Evolutionary conservation across 345 rosid species (phyloP), one percentile per base, ranked within the genome.

Genomic region (Euphorbia tirucalli): DNA sequence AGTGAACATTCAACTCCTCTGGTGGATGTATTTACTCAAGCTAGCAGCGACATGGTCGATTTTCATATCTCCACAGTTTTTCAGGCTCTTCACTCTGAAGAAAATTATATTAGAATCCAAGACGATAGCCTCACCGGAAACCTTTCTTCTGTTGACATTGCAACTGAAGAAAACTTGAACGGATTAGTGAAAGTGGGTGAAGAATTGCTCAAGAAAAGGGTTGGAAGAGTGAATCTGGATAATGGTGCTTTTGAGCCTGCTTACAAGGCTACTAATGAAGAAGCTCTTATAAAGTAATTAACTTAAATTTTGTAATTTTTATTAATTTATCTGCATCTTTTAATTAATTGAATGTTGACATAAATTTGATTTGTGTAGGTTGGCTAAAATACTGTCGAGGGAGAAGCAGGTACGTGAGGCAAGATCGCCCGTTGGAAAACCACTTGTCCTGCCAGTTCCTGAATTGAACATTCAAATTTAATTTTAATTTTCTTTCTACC

Each of bases 371-470:
- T 9, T 25, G 11, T 35, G 63, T 70, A 92, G 92, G 80, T 73
- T 87, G 71, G 97, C 96, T 2, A 81, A 77, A 66, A 3, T 78
- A 11, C 91, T 92, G 22, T 88, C 96, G 0, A 69, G 70, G 9
- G 92, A 92, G 84, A 88, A 81, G 75, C 74, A 56, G 66, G 77
- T 74, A 43, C 90, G 92, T 5, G 68, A 69, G 37, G 58, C 76
- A 3, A 85, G 74, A 28, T 87, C 81, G 61, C 85, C 88, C 0
- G 57, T 61, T 13, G 83, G 46, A 32, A 55, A 57, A 30, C 10
- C 1, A 7, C n/a, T 31, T 66, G 15, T 35, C 7, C 65, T 15
- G 22, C 9, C 0, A 31, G n/a, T n/a, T n/a, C n/a, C n/a, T n/a
- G 9, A 60, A 16, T 7, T n/a, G 25, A 19, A 52, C 0, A n/a